Conservation (phyloP, 805 yeast genomes). For the Lachancea nothofagi region DNA sequence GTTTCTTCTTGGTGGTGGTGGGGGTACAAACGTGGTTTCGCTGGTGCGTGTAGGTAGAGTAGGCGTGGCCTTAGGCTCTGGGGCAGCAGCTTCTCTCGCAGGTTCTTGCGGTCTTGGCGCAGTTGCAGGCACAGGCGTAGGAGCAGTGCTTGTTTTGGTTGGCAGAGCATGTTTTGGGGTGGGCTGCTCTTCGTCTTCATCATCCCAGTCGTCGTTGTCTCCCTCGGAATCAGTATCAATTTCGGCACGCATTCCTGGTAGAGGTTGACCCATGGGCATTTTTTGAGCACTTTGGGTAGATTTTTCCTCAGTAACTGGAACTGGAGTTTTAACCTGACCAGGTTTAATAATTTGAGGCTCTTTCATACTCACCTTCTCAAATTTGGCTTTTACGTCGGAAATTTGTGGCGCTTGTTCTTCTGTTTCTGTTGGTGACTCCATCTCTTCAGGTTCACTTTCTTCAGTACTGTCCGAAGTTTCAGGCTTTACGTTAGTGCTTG, state of each 20-base stretch:
- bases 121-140: slow-evolving; percentile 15
- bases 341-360: slow-evolving; percentile 31
- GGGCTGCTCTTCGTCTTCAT: slow-evolving; percentile 4
- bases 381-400: slow-evolving; percentile 35
- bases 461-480: slow-evolving; percentile 25
- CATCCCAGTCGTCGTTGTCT: slow-evolving; percentile 18
- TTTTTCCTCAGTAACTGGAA: slow-evolving; percentile 16
- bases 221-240: slow-evolving; percentile 19
- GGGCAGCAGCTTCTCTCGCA: slow-evolving; percentile 22
- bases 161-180: slow-evolving; percentile 7
- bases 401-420: slow-evolving; percentile 26
- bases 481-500: neutral
- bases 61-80: slow-evolving; percentile 18
- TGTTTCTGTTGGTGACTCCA: slow-evolving; percentile 14
- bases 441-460: slow-evolving; percentile 24
- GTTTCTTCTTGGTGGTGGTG: slow-evolving; percentile 29
- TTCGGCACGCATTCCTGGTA: slow-evolving; percentile 33
- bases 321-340: slow-evolving; percentile 13
- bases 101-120: slow-evolving; percentile 16
- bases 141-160: slow-evolving; percentile 20
- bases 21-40: slow-evolving; percentile 23
- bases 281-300: slow-evolving; percentile 14
- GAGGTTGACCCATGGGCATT: slow-evolving; percentile 26
- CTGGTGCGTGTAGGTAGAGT: slow-evolving; percentile 12
- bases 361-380: slow-evolving; percentile 28